A percentile compares a stretch with the other conserved stretches of the same genome.
These are phyloP conservation scores for Artemisia tridentata DNA, from an alignment of 129 eudicot genomes.

Conservation along the genomic window DNA sequence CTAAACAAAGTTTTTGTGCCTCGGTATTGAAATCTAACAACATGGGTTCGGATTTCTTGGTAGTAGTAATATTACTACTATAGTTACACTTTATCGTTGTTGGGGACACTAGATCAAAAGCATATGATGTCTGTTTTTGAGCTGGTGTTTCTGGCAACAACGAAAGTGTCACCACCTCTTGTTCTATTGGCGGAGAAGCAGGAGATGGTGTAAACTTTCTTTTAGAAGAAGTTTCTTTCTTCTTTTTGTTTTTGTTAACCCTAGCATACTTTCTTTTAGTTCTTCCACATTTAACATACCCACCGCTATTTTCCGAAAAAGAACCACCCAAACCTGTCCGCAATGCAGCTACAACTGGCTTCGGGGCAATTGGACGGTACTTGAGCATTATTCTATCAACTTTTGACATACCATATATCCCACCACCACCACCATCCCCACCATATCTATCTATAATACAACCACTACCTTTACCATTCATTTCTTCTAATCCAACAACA, in stretches of 20 bases:
- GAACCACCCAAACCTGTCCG: constrained; percentile 22
- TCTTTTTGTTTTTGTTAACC: constrained; percentile 22
- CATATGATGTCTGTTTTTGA: constrained; percentile 27
- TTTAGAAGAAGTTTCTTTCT: background rate
- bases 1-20: background rate
- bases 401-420: constrained; percentile 42
- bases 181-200: no score
- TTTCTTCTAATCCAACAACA: constrained; percentile 4
- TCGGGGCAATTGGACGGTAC: constrained; percentile 87
- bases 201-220: background rate
- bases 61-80: background rate
- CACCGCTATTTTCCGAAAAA: constrained; percentile 24
- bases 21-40: constrained; percentile 47
- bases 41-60: constrained; percentile 15
- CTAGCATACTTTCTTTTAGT: constrained; percentile 56
- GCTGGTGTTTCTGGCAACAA: constrained; percentile 73
- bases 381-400: constrained; percentile 69
- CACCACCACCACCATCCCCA: constrained; percentile 7
- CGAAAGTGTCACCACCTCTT: constrained; percentile 48
- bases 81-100: background rate
- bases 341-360: constrained; percentile 49
- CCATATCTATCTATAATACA: constrained; percentile 63
- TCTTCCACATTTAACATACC: constrained; percentile 35
- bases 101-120: constrained; percentile 19
- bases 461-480: constrained; percentile 63